phyloP scores from a whole-genome alignment of 148 eudicot genomes.

The Euryodendron excelsum region DNA sequence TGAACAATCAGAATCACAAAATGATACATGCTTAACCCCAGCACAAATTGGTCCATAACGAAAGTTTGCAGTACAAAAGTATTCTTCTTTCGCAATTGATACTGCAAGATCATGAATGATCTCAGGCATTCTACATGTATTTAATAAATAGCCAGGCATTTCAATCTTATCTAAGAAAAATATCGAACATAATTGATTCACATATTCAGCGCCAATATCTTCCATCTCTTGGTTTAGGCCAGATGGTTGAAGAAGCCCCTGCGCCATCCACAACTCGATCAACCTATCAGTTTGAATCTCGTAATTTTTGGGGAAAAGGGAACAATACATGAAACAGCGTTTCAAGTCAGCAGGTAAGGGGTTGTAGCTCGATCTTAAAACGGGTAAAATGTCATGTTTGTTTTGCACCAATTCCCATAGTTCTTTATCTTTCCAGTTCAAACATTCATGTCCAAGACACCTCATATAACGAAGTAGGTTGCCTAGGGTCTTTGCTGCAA shows the following conservation, averaged over 20 bases:
- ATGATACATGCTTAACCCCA: neutral
- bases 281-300: constrained; percentile 17
- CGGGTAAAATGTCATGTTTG: neutral
- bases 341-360: constrained; percentile 7
- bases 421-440: neutral
- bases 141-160: no score
- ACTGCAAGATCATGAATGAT: neutral
- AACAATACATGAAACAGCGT: constrained; percentile 25
- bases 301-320: constrained; percentile 19
- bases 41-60: neutral
- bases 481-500: constrained; percentile 22
- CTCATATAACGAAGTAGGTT: constrained; percentile 15
- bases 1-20: no score
- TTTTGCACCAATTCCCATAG: neutral
- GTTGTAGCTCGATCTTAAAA: constrained; percentile 23
- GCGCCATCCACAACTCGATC: constrained; percentile 20
- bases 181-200: no score
- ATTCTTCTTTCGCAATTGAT: neutral
- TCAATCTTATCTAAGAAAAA: no score
- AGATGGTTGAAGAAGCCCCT: constrained; percentile 22
- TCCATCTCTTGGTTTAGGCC: no score
- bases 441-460: neutral
- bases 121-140: neutral
- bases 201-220: no score
- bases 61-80: neutral